These are phyloP conservation scores for Debaryomyces sp. DNA, from an alignment of 1,139 yeast species.

Conservation along the genomic window DNA sequence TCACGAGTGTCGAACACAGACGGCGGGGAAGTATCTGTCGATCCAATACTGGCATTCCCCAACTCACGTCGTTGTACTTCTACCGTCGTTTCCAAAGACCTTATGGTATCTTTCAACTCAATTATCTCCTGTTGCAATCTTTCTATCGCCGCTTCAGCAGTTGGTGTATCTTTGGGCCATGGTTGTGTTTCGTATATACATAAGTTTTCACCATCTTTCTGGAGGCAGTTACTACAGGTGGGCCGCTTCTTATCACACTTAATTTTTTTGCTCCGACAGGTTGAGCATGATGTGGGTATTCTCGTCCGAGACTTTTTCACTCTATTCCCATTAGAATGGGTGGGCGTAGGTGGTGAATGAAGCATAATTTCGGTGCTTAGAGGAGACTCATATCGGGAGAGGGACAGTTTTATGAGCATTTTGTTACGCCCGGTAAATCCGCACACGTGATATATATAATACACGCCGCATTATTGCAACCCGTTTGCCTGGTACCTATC, in stretches of 20 bases:
- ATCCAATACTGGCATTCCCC: neutral
- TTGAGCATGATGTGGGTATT: slow-evolving; percentile 34
- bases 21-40: neutral
- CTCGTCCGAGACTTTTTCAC: slow-evolving; percentile 31
- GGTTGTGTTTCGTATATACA: slow-evolving; percentile 27
- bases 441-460: neutral
- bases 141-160: slow-evolving; percentile 1
- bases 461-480: neutral
- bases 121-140: slow-evolving; percentile 4
- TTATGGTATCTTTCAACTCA: slow-evolving; percentile 5
- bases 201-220: slow-evolving; percentile 16
- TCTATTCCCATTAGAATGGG: neutral
- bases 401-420: neutral
- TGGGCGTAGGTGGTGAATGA: neutral
- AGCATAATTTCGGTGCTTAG: neutral
- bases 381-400: neutral
- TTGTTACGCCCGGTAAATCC: neutral
- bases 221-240: slow-evolving; percentile 26
- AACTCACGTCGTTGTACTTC: neutral
- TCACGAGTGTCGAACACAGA: neutral
- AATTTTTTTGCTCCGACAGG: slow-evolving; percentile 32
- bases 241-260: slow-evolving; percentile 35
- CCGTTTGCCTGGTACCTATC: neutral
- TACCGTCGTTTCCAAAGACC: neutral
- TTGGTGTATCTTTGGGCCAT: slow-evolving; percentile 9